phyloP scores from a whole-genome alignment of 2,329 filamentous ascomycete species.

The Hypoxylon sp. region DNA sequence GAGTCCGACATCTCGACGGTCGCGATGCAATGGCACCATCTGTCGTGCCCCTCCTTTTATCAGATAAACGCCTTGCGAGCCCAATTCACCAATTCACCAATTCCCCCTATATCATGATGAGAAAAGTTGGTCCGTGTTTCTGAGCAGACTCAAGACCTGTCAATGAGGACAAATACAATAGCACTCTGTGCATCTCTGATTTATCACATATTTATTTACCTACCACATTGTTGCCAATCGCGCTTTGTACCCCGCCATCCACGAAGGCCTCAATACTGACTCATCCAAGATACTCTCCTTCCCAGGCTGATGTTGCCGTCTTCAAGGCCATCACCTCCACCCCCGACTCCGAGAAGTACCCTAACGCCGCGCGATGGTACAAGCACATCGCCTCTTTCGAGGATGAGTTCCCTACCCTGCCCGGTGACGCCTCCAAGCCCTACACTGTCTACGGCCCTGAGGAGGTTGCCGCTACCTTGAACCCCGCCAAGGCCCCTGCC shows the following conservation, averaged over 20 bases:
- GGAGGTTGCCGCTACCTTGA: constrained; percentile 76
- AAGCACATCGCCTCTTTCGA: constrained; percentile 96
- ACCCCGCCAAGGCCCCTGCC: constrained; percentile 81
- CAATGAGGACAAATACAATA: constrained; percentile 51
- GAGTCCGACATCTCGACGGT: constrained; percentile 20
- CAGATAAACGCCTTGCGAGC: constrained; percentile 25
- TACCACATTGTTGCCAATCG: background rate
- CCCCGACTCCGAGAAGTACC: constrained; percentile 87
- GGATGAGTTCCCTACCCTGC: constrained; percentile 88
- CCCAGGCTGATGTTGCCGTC: constrained; percentile 94
- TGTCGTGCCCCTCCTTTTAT: constrained; percentile 2
- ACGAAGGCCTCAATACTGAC: constrained; percentile 29
- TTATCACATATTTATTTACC: constrained; percentile 15
- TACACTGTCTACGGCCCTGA: constrained; percentile 94
- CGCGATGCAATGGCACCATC: constrained; percentile 4
- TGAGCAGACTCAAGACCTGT: constrained; percentile 82
- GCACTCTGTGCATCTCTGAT: constrained; percentile 51
- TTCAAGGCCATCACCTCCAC: constrained; percentile 86
- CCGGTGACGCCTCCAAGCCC: constrained; percentile 88
- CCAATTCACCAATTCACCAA: no score
- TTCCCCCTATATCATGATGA: constrained; percentile 66
- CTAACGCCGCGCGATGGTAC: constrained; percentile 96
- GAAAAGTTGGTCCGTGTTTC: constrained; percentile 84
- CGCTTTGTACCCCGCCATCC: background rate
- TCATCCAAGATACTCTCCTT: constrained; percentile 64